These are phyloP conservation scores for Suhomyces bokatorum DNA, from an alignment of 1,139 yeast genomes.

Conservation along the genomic window DNA sequence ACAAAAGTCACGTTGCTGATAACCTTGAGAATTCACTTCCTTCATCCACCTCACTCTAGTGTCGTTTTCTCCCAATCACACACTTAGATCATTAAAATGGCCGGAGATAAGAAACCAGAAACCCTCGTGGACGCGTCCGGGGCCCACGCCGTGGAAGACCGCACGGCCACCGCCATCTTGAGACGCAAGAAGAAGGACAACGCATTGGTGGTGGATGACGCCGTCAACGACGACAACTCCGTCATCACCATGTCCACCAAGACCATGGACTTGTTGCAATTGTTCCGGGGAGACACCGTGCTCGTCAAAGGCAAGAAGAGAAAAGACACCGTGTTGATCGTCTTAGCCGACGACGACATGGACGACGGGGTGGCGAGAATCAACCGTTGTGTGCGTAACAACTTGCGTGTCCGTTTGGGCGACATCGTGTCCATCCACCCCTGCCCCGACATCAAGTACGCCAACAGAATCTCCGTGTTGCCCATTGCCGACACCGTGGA, in stretches of 20 bases:
- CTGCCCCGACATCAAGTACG: constrained; percentile 97
- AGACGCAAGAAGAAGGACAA: constrained; percentile 98
- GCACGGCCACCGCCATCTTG: constrained; percentile 94
- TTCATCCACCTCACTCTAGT: neutral
- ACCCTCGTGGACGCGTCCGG: constrained; percentile 50
- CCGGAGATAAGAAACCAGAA: constrained; percentile 36
- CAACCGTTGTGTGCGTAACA: constrained; percentile 94
- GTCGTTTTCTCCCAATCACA: neutral
- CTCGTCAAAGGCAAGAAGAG: constrained; percentile 97
- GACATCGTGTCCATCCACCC: constrained; percentile 90
- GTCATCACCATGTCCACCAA: constrained; percentile 92
- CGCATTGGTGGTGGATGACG: constrained; percentile 91
- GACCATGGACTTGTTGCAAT: constrained; percentile 92
- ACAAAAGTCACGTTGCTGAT: constrained; percentile 12
- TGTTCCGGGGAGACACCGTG: constrained; percentile 98
- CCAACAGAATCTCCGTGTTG: constrained; percentile 87
- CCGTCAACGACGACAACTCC: constrained; percentile 94
- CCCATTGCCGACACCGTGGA: constrained; percentile 98
- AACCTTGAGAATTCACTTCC: constrained; percentile 9
- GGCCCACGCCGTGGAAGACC: constrained; percentile 60
- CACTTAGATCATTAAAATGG: constrained; percentile 19
- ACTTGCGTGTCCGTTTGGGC: constrained; percentile 90
- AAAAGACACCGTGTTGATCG: constrained; percentile 96
- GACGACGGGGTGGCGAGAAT: constrained; percentile 94
- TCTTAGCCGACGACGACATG: constrained; percentile 93